Conservation (phyloP, 805 yeast genomes). For the Komagataella kurtzmanii region DNA sequence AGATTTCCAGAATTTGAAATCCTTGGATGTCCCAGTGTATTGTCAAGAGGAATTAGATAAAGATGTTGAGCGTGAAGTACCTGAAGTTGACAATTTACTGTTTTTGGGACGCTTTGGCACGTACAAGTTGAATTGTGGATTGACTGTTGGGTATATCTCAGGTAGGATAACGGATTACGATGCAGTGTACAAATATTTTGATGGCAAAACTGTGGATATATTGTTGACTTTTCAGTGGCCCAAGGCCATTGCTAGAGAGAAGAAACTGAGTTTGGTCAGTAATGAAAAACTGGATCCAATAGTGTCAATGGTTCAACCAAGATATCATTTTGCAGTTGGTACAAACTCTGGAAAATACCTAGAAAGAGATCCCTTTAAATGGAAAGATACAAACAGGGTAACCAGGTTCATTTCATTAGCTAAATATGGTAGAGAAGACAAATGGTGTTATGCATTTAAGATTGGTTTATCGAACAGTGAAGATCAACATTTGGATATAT, state of each 20-base stretch:
- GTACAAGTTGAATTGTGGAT: slow-evolving; percentile 26
- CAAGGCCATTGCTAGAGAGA: slow-evolving; percentile 28
- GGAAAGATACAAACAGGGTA: slow-evolving; percentile 28
- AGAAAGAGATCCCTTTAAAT: slow-evolving; percentile 45
- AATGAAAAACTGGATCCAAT: slow-evolving; percentile 30
- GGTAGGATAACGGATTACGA: slow-evolving; percentile 18
- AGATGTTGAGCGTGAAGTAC: slow-evolving; percentile 4
- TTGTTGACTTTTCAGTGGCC: slow-evolving; percentile 55
- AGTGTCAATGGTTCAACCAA: slow-evolving; percentile 34
- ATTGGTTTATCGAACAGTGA: slow-evolving; percentile 15
- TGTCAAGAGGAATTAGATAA: slow-evolving; percentile 11
- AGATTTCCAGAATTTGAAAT: background rate
- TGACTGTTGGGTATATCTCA: slow-evolving; percentile 32
- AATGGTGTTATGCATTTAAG: slow-evolving; percentile 72
- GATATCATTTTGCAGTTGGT: slow-evolving; percentile 56
- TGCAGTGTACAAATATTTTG: slow-evolving; percentile 8
- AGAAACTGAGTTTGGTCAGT: slow-evolving; percentile 29
- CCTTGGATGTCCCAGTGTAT: slow-evolving; percentile 9
- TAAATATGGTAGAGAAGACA: slow-evolving; percentile 36
- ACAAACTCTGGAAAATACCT: slow-evolving; percentile 29
- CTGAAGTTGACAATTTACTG: slow-evolving; percentile 11
- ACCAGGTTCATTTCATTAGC: slow-evolving; percentile 60
- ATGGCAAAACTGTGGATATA: slow-evolving; percentile 30
- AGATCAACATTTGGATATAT: slow-evolving; percentile 9
- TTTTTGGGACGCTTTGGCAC: slow-evolving; percentile 22